phyloP scores from a whole-genome alignment of 345 rosid species.

The Moricandia moricandioides region DNA sequence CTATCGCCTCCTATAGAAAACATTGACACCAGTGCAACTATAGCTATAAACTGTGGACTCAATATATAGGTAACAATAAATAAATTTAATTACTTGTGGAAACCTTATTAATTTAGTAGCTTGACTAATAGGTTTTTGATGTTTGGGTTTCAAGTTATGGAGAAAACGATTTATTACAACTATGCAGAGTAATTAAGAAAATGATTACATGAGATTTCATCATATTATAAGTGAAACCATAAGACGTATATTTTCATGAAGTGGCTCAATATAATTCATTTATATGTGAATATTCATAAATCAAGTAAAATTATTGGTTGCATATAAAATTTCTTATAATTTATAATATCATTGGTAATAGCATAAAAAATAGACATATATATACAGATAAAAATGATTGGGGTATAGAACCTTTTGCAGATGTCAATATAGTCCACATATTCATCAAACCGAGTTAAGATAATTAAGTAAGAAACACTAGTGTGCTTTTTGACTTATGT shows the following conservation, averaged over 20 bases:
- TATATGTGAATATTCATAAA: not conserved
- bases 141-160: not conserved
- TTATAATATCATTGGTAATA: not conserved
- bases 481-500: not conserved
- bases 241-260: too few relatives aligned
- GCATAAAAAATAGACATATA: not conserved
- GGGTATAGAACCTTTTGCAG: not conserved
- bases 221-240: not conserved
- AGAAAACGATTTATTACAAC: not conserved
- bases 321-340: not conserved
- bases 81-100: not conserved
- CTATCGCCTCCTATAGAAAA: not conserved
- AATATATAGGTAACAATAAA: not conserved
- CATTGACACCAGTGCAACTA: too few relatives aligned
- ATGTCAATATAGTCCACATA: not conserved
- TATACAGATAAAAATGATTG: not conserved
- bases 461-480: not conserved
- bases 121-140: not conserved
- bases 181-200: not conserved
- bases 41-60: too few relatives aligned
- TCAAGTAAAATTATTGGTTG: not conserved
- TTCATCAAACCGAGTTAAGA: not conserved
- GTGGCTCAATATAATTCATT: not conserved
- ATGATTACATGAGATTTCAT: not conserved
- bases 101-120: not conserved